These are phyloP conservation scores for Coniosporium apollinis DNA, from an alignment of 495 filamentous ascomycete species.

Conservation along the genomic window DNA sequence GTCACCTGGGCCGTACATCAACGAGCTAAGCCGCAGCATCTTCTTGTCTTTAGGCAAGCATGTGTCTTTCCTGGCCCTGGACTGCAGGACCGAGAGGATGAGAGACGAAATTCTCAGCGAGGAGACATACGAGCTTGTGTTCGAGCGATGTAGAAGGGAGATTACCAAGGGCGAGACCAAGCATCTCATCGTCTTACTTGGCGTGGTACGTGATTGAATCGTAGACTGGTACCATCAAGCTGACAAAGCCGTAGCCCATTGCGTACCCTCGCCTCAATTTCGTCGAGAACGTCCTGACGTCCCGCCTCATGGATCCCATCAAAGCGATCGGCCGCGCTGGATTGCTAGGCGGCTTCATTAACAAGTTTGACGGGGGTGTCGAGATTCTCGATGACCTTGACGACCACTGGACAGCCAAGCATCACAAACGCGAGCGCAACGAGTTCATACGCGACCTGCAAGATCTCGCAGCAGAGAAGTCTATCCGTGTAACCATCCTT, in stretches of 20 bases:
- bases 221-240: not conserved
- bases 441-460: constrained; percentile 82
- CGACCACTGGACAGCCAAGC: constrained; percentile 94
- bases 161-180: constrained; percentile 69
- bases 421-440: constrained; percentile 76
- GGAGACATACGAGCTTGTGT: constrained; percentile 66
- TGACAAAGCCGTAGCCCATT: constrained; percentile 36
- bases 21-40: constrained; percentile 63
- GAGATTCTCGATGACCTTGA: constrained; percentile 86
- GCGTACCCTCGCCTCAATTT: constrained; percentile 83
- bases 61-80: constrained; percentile 69
- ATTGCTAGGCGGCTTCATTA: constrained; percentile 64
- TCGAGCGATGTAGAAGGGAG: constrained; percentile 67
- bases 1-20: constrained; percentile 76
- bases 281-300: constrained; percentile 60
- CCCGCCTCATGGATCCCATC: constrained; percentile 63
- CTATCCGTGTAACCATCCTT: constrained; percentile 75
- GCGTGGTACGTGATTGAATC: constrained; percentile 11
- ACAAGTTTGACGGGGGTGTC: constrained; percentile 80
- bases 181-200: constrained; percentile 70
- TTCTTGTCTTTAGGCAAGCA: constrained; percentile 70
- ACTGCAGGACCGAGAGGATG: constrained; percentile 83
- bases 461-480: constrained; percentile 76
- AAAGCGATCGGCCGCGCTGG: constrained; percentile 77
- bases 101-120: constrained; percentile 63